phyloP scores from a whole-genome alignment of 352 stramenopile species.

The Paralagenidium karlingii region DNA sequence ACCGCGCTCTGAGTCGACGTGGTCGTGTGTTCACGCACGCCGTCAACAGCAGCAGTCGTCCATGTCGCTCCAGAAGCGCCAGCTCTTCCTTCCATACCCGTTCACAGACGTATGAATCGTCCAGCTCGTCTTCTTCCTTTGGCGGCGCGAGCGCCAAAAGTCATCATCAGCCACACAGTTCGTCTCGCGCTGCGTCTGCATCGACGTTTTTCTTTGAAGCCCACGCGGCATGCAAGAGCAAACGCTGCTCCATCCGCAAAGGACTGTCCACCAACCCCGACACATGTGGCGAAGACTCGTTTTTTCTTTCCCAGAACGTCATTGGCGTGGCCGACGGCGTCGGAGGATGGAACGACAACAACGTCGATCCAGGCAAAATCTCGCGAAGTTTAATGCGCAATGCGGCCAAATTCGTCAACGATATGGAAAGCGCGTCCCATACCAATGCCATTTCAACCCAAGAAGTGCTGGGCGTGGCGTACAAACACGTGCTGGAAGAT shows the following conservation, averaged over 20 bases:
- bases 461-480: slow-evolving; percentile 40
- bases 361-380: slow-evolving; percentile 63
- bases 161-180: no score
- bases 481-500: slow-evolving; percentile 39
- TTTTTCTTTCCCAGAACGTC: slow-evolving; percentile 45
- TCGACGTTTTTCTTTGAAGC: slow-evolving; percentile 66
- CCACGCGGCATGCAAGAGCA: slow-evolving; percentile 56
- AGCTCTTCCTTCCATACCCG: no score
- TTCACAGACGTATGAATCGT: no score
- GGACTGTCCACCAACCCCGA: slow-evolving; percentile 26
- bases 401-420: slow-evolving; percentile 25
- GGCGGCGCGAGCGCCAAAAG: no score
- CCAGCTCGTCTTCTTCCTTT: no score
- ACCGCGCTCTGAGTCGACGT: no score
- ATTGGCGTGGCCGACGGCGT: slow-evolving; percentile 65
- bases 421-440: slow-evolving; percentile 7
- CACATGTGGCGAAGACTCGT: slow-evolving; percentile 61
- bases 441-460: slow-evolving; percentile 21
- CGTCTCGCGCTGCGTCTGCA: no score
- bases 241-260: slow-evolving; percentile 38
- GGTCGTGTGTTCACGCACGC: no score
- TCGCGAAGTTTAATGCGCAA: slow-evolving; percentile 67
- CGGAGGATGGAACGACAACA: slow-evolving; percentile 73
- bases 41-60: no score
- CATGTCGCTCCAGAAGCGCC: no score